These are phyloP conservation scores for Boletus coccyginus DNA, from an alignment of 768 basidiomycete genomes.

Conservation along the genomic window DNA sequence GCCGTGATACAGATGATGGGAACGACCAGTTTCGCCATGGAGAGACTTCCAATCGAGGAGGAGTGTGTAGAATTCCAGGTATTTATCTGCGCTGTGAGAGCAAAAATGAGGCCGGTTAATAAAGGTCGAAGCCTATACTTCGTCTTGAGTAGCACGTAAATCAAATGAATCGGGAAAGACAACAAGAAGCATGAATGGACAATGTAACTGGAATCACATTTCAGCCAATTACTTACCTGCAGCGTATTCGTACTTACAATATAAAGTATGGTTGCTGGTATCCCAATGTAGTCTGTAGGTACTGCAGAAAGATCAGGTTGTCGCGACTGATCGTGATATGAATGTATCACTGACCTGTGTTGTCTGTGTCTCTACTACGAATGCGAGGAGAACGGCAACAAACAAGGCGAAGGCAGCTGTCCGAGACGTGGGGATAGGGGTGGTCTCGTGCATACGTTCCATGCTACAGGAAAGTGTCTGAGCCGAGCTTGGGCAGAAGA, in stretches of 20 bases:
- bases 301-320: constrained; percentile 40
- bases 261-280: constrained; percentile 89
- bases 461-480: not conserved
- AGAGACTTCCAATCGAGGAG: constrained; percentile 19
- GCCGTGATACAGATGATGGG: constrained; percentile 21
- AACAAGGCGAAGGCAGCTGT: constrained; percentile 54
- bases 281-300: constrained; percentile 71
- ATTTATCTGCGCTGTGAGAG: constrained; percentile 37
- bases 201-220: constrained; percentile 55
- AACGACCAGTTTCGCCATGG: constrained; percentile 34
- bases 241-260: constrained; percentile 52
- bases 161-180: constrained; percentile 80
- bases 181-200: constrained; percentile 81
- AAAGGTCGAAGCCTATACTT: constrained; percentile 48
- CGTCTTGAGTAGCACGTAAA: constrained; percentile 55
- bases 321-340: not conserved
- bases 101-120: constrained; percentile 48
- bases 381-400: constrained; percentile 58
- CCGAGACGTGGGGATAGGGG: constrained; percentile 25
- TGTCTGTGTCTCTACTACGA: constrained; percentile 74
- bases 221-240: not conserved
- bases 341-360: constrained; percentile 54
- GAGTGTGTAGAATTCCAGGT: constrained; percentile 4
- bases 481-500: not conserved
- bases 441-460: constrained; percentile 1